These are phyloP conservation scores for Halenospora varia DNA, from an alignment of 495 filamentous ascomycete species.

Conservation along the genomic window DNA sequence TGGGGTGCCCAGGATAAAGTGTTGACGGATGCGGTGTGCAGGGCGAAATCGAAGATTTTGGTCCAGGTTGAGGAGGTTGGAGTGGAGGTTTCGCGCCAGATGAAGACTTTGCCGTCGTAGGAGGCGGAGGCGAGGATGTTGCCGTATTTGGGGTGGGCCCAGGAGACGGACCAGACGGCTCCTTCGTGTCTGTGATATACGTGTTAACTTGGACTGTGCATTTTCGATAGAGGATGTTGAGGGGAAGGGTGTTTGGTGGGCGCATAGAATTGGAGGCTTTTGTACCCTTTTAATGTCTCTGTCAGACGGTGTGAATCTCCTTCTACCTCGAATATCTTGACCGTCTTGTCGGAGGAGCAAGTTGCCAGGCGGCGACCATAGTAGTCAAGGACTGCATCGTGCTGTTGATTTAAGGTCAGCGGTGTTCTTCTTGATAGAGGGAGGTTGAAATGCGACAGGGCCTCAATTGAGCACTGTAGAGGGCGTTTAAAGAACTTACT, in stretches of 20 bases:
- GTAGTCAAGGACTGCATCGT: conserved; percentile 97
- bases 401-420: conserved; percentile 51
- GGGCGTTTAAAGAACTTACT: conserved; percentile 54
- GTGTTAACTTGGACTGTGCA: neutral
- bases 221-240: conserved; percentile 14
- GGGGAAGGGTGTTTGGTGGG: neutral
- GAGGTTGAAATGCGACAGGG: neutral
- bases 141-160: conserved; percentile 98
- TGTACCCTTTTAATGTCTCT: conserved; percentile 92
- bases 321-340: conserved; percentile 99
- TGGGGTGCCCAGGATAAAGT: conserved; percentile 96
- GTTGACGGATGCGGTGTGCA: conserved; percentile 93
- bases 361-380: conserved; percentile 96
- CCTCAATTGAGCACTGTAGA: neutral
- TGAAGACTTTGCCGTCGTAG: conserved; percentile 96
- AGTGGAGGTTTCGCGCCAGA: conserved; percentile 85
- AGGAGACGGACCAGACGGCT: conserved; percentile 93
- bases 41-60: conserved; percentile 82
- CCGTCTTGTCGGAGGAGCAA: conserved; percentile 95
- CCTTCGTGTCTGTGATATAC: conserved; percentile 71
- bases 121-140: conserved; percentile 91
- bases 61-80: conserved; percentile 63
- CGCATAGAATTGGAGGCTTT: neutral
- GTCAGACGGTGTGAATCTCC: conserved; percentile 85
- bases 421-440: neutral